phyloP scores from a whole-genome alignment of 345 rosid genomes.

The Lumnitzera littorea region DNA sequence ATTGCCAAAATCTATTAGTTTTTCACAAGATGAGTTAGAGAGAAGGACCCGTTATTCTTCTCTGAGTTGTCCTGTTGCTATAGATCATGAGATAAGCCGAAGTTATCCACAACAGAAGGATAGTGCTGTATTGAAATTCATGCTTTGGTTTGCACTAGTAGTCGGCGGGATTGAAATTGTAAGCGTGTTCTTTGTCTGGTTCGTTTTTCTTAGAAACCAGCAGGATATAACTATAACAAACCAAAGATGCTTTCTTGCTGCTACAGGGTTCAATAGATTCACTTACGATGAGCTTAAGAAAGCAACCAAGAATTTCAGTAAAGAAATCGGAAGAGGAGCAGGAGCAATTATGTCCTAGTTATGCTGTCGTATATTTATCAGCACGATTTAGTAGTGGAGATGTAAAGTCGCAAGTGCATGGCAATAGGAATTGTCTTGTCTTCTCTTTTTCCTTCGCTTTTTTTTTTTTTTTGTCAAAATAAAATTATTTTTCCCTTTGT shows the following conservation, averaged over 20 bases:
- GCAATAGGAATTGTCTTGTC: too few species aligned
- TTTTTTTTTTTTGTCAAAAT: too few species aligned
- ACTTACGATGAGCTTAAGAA: too few species aligned
- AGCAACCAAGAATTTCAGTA: too few species aligned
- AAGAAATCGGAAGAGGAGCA: too few species aligned
- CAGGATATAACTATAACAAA: constrained; percentile 1
- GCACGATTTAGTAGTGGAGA: too few species aligned
- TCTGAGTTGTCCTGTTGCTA: neutral
- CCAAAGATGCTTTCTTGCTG: constrained; percentile 1
- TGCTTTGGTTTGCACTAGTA: constrained; percentile 17
- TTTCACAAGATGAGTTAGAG: neutral
- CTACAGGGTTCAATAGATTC: too few species aligned
- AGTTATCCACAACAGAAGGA: neutral
- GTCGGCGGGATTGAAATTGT: constrained; percentile 15
- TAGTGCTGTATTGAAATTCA: constrained; percentile 7
- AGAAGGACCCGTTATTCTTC: neutral
- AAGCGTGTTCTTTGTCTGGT: constrained; percentile 9
- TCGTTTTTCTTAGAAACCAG: constrained; percentile 4
- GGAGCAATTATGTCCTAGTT: too few species aligned
- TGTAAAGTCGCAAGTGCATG: too few species aligned
- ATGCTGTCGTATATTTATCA: too few species aligned
- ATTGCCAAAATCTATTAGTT: constrained; percentile 2
- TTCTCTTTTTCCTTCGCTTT: too few species aligned
- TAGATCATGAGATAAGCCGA: neutral
- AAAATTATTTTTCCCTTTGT: too few species aligned